These are phyloP conservation scores for Saitozyma podzolica DNA, from an alignment of 768 basidiomycete species.

Conservation along the genomic window DNA sequence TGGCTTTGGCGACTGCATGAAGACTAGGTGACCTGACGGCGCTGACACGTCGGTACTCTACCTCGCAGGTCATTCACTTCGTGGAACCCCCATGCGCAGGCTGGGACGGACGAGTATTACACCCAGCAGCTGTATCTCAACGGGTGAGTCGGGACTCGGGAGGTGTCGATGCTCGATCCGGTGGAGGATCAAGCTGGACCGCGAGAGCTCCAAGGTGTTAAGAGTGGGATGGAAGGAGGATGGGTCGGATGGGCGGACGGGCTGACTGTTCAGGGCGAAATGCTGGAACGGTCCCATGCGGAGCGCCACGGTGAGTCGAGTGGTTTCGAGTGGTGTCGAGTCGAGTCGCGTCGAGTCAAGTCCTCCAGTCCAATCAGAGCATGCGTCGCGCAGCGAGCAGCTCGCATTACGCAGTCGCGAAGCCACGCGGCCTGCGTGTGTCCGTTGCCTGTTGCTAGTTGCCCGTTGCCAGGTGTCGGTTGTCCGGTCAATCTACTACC, in stretches of 20 bases:
- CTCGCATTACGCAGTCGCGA: too few species aligned
- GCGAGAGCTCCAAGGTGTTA: not conserved
- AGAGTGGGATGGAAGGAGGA: not conserved
- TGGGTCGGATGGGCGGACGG: conserved; percentile 3
- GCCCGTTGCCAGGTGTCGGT: conserved; percentile 54
- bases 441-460: too few species aligned
- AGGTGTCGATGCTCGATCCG: too few species aligned
- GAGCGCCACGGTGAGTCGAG: conserved; percentile 59
- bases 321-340: too few species aligned
- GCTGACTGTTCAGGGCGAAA: conserved; percentile 62
- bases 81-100: conserved; percentile 70
- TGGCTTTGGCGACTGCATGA: not conserved
- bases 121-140: conserved; percentile 72
- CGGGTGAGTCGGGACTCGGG: conserved; percentile 32
- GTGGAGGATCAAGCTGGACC: not conserved
- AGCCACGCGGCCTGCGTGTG: too few species aligned
- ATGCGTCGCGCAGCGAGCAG: too few species aligned
- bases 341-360: too few species aligned
- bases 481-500: too few species aligned
- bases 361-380: too few species aligned
- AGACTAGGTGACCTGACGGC: not conserved
- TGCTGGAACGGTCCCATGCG: conserved; percentile 98
- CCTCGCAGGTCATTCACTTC: conserved; percentile 60
- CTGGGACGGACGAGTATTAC: conserved; percentile 70
- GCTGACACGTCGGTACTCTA: conserved; percentile 5